Base-by-base conservation (phyloP, 1,284 basidiomycete species). In the Chalciporus sp. region DNA sequence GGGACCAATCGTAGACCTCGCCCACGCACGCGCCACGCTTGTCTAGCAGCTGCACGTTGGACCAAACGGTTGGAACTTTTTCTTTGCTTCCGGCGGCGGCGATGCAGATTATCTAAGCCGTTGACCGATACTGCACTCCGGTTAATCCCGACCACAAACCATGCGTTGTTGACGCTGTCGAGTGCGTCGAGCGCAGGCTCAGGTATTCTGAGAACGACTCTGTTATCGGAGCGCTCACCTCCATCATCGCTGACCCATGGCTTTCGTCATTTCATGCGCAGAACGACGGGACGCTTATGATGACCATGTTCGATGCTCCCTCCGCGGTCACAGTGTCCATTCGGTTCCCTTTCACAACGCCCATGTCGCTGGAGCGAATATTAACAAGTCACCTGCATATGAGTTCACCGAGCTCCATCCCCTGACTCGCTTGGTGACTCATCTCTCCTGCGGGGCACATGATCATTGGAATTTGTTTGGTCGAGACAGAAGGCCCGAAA, bases 1-100 rank as follows among this genome's bases (percentile, higher is more conserved):
- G 2, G 12, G 46, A 29, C 64, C 64, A 60, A 66, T 57, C 1
- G 41, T n/a, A 23, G 49, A 19, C 27, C 3, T 47, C 2, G 8
- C 45, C 31, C 26, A 64, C 59, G 52, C 61, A 66, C 56, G 61
- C 59, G 48, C 43, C 40, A 42, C 17, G 52, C 12, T 39, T 31
- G 27, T 23, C 17, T n/a, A 27, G 26, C 46, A 60, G 49, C 55
- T 23, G 40, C 42, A 50, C 31, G 29, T 31, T 31, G 10, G 12
- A 3, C 12, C 31, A 4, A 12, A 31, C 29, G n/a, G n/a, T n/a
- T n/a, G n/a, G n/a, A 12, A 31, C 29, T 31, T 31, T 31, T n/a
- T n/a, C n/a, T 37, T n/a, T 6, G 33, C 1, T 37, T 7, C 29
- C 29, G 29, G 29, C 35, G 8, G 35, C n/a, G 33, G 14, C 12